Percentiles rank a stretch among this genome's conserved stretches.
phyloP scores from a whole-genome alignment of 768 basidiomycete species.

The Kwoniella shandongensis region DNA sequence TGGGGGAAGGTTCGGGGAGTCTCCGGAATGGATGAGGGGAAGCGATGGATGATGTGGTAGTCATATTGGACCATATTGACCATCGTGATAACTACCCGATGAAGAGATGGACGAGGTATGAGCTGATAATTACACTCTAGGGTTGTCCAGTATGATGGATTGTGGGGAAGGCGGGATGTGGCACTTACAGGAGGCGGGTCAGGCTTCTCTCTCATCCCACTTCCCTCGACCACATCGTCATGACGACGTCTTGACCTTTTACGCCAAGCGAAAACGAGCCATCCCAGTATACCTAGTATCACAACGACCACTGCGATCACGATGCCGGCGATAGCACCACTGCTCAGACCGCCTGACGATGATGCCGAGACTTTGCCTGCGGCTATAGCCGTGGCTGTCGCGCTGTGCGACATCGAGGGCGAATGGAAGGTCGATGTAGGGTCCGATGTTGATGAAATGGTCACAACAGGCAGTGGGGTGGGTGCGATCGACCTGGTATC shows the following conservation, averaged over 20 bases:
- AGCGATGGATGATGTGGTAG: too few species aligned
- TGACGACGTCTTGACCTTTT: conserved; percentile 6
- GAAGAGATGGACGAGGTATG: too few species aligned
- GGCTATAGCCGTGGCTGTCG: neutral
- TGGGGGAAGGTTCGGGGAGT: too few species aligned
- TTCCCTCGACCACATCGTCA: neutral
- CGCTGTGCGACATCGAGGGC: neutral
- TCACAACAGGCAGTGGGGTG: too few species aligned
- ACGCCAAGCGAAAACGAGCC: conserved; percentile 1
- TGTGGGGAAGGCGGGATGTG: too few species aligned
- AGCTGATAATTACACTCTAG: too few species aligned
- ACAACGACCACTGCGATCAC: conserved; percentile 1
- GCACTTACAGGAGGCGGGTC: conserved; percentile 4
- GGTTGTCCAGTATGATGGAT: too few species aligned
- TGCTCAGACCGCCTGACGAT: neutral
- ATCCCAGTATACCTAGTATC: neutral
- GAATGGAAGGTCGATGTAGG: conserved; percentile 11
- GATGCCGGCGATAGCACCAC: conserved; percentile 7
- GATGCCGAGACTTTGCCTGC: neutral
- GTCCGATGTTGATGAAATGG: neutral
- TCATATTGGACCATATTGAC: too few species aligned
- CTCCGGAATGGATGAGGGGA: too few species aligned
- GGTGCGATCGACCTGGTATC: neutral
- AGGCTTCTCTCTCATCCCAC: conserved; percentile 1
- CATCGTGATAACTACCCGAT: too few species aligned